phyloP scores from a whole-genome alignment of 225 moss, liverwort and hornwort genomes.

The Neckera pumila region DNA sequence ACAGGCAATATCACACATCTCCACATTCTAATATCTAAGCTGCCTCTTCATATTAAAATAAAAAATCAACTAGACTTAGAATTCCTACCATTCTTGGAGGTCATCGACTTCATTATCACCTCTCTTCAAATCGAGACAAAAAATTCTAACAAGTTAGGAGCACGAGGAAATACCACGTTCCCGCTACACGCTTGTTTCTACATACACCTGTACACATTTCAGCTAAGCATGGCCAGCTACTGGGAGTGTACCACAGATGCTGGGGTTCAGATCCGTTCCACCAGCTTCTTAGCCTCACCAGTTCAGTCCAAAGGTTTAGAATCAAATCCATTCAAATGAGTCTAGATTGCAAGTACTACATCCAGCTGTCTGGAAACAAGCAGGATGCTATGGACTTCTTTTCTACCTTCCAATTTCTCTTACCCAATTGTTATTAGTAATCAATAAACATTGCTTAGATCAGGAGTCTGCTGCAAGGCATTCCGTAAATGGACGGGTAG shows the following conservation, averaged over 20 bases:
- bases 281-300: not conserved
- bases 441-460: not conserved
- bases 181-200: not conserved
- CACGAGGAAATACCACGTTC: not conserved
- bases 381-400: not conserved
- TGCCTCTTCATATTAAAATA: not conserved
- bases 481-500: not conserved
- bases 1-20: not conserved
- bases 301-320: not conserved
- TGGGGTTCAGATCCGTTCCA: not conserved
- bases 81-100: not conserved
- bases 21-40: not conserved
- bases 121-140: not conserved
- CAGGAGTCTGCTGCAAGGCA: not conserved
- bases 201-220: not conserved
- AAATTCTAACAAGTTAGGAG: not conserved
- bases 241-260: not conserved
- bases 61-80: not conserved
- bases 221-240: not conserved
- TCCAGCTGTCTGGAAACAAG: not conserved
- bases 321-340: not conserved
- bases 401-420: not conserved
- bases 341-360: not conserved
- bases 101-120: not conserved
- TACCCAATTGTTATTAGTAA: not conserved